Evolutionary conservation across 2,329 filamentous ascomycete genomes (phyloP), one percentile per base, ranked within the genome.

Genomic region (Pestalotiopsis sp.): DNA sequence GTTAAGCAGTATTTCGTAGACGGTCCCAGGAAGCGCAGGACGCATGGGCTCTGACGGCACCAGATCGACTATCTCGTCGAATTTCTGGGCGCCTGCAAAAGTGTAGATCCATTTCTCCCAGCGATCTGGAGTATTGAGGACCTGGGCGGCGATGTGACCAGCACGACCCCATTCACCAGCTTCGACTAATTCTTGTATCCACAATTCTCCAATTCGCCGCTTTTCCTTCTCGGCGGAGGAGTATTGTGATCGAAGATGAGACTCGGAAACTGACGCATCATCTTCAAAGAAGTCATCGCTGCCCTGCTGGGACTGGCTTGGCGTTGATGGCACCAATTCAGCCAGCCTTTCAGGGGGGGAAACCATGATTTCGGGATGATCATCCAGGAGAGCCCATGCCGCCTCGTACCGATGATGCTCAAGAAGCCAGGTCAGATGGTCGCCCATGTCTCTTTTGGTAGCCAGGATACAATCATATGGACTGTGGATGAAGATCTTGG

Each of bases 51-150:
- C 87, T 1, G 88, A 89, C 0, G 96, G 96, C 38, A 99, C 92
- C 74, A 92, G 90, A 44, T 92, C 87, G 4, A 92, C 92, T 69
- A 99, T 97, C 73, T 97, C 94, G 76, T 98, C 93, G 73, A 97
- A 94, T 75, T 90, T 94, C 71, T 93, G 88, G 2, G 92, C 92
- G 55, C 94, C 91, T 7, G 94, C 93, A 80, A 99, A 99, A 0
- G 89, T 91, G 89, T 92, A 97, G 4, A 97, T 92, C 94, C 95
- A 98, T 74, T 97, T 93, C 80, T 98, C 94, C 96, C 96, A 99
- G 72, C 91, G 85, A 61, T 91, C 85, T 1, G 94, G 89, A 1
- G 91, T 93, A 57, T 89, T 89, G 1, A 99, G 84, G 0, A 98
- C 94, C 75, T 91, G 94, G 14, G 91, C 92, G 68, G 94, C 95